These are phyloP conservation scores for Heteromeles arbutifolia DNA, from an alignment of 306 rosid species.

Conservation along the genomic window DNA sequence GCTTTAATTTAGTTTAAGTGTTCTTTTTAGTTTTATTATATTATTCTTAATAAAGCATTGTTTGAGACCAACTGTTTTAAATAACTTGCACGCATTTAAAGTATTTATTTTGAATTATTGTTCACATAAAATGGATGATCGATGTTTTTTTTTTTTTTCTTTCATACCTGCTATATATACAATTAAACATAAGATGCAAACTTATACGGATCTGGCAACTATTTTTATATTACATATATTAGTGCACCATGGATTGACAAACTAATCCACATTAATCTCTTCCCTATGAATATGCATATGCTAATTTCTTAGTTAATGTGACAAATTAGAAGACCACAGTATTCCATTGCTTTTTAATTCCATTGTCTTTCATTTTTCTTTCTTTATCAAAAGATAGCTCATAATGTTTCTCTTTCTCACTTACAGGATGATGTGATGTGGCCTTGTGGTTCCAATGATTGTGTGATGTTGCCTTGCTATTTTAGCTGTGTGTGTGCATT, in stretches of 20 bases:
- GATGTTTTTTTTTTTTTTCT: not conserved
- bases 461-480: not conserved
- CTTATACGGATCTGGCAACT: too few species aligned
- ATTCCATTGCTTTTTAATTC: not conserved
- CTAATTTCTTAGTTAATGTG: not conserved
- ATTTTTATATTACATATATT: too few species aligned
- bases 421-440: not conserved
- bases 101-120: not conserved
- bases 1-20: not conserved
- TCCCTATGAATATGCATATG: not conserved
- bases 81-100: not conserved
- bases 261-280: too few species aligned
- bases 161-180: not conserved
- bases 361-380: not conserved
- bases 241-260: not conserved
- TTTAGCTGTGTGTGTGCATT: not conserved
- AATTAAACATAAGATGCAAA: not conserved
- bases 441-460: not conserved
- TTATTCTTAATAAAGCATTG: not conserved
- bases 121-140: not conserved
- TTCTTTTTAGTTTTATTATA: not conserved
- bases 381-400: not conserved
- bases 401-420: not conserved
- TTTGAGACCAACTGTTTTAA: not conserved
- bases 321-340: not conserved